Conservation (phyloP, 2,329 filamentous ascomycete species). For the Parastagonospora nodorum region DNA sequence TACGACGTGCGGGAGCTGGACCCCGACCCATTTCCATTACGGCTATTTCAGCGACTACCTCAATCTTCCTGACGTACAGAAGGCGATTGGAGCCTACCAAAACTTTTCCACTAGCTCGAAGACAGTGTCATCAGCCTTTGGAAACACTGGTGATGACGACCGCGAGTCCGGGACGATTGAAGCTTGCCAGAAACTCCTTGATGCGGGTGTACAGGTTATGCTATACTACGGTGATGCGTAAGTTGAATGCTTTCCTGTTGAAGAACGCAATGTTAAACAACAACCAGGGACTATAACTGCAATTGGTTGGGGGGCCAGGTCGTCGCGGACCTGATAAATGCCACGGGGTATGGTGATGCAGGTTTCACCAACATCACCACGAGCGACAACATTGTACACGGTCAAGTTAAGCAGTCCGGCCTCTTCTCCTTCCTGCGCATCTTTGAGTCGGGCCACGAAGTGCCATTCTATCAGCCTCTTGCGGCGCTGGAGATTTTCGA, state of each 20-base stretch:
- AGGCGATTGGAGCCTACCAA: slow-evolving; percentile 63
- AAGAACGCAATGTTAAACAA: background rate
- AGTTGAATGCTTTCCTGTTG: slow-evolving; percentile 5
- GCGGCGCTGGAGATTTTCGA: slow-evolving; percentile 57
- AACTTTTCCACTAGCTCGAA: slow-evolving; percentile 60
- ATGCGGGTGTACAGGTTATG: slow-evolving; percentile 49
- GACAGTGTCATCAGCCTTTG: slow-evolving; percentile 53
- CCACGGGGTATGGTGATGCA: slow-evolving; percentile 49
- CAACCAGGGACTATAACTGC: slow-evolving; percentile 50
- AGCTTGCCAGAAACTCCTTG: slow-evolving; percentile 47
- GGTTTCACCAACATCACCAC: slow-evolving; percentile 56
- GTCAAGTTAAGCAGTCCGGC: slow-evolving; percentile 58
- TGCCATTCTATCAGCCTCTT: slow-evolving; percentile 61
- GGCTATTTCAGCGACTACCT: slow-evolving; percentile 62
- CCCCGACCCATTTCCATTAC: slow-evolving; percentile 64
- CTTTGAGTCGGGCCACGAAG: slow-evolving; percentile 56
- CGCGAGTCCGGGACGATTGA: slow-evolving; percentile 51
- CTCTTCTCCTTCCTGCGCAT: slow-evolving; percentile 58
- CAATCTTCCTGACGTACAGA: slow-evolving; percentile 59
- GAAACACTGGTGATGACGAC: slow-evolving; percentile 56
- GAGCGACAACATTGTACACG: slow-evolving; percentile 55
- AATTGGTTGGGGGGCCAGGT: slow-evolving; percentile 54
- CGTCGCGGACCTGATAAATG: slow-evolving; percentile 48
- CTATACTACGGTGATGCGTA: slow-evolving; percentile 55
- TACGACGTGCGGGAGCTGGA: slow-evolving; percentile 64